Evolutionary conservation across 257 asterid species (phyloP), one percentile per base, ranked within the genome.

Genomic region (Ligustrum vulgare): DNA sequence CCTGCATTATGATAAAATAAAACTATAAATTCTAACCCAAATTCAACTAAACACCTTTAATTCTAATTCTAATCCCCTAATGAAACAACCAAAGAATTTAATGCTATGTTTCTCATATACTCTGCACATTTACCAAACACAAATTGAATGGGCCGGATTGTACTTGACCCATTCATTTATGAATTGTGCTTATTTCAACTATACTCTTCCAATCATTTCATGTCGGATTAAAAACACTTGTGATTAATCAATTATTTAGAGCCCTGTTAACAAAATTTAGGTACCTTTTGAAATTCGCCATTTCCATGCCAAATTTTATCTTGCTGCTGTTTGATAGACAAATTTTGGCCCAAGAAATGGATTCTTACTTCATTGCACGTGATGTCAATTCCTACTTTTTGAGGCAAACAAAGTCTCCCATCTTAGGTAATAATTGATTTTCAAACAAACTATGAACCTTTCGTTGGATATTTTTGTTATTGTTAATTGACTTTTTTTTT

Each of bases 161-260:
- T 62, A 72, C 69, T 72, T 82, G 39, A 62, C 54, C 49, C 33
- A 16, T 56, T 72, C 64, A 20, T 5, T 74, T 36, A 54, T n/a
- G n/a, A n/a, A n/a, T n/a, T n/a, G n/a, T 56, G 68, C 73, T 65
- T 25, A 36, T 35, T 73, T 81, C 85, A 84, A 84, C 88, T 16
- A 84, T 16, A 84, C 90, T 56, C 64, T 1, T 56, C 82, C 88
- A 84, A 82, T 80, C 68, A 86, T 77, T 78, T 78, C 73, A 47
- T 76, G 65, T 23, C 77, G 77, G 76, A 68, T 79, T 70, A 73
- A 72, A 47, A 75, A 78, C 79, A 77, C 78, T 77, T 68, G 67
- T 83, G 54, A 72, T 54, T 67, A 67, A 45, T 77, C 58, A 72
- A 76, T 86, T 69, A 79, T 79, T 78, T 51, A 72, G 41, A 39